Evolutionary conservation across 2,329 filamentous ascomycete genomes (phyloP), one percentile per base, ranked within the genome.

Genomic region (Aureobasidium melanogenum): DNA sequence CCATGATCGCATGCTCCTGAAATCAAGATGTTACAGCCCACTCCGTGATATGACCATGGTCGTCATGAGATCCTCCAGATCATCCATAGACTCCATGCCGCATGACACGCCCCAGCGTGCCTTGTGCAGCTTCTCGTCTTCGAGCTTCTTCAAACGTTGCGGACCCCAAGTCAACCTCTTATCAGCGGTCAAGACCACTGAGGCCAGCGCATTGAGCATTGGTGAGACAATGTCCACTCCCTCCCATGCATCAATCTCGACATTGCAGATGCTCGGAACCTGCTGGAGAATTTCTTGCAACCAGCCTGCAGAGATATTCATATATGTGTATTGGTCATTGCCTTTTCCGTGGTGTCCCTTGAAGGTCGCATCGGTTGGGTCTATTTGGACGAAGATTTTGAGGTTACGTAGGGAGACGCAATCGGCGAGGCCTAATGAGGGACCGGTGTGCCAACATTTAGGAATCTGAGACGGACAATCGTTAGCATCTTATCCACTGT

Each of bases 181-280:
- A 26, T 80, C 73, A 19, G 78, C 76, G 8, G 77, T 72, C 10
- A 72, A 75, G 1, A 80, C 78, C 4, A 82, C 77, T 1, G 81
- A 76, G 9, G 88, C 70, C 22, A 92, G 74, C 2, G 79, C 82
- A 10, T 75, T 73, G 77, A 91, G 82, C 74, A 92, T 83, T 32
- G 80, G 82, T 15, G 85, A 84, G 1, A 79, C 79, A 69, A 85
- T 86, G 70, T 82, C 83, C 4, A 92, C 85, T 58, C 82, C 82
- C 0, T 81, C 74, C 69, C 81, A 89, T 0, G 82, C 88, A 71
- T 92, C 88, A 64, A 92, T 88, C 67, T 89, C 82, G 22, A 91
- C 77, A 1, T 77, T 75, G 9, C 79, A 69, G 2, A 89, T 70
- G 39, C 76, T 79, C 0, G 86, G 83, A 62, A 88, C 72, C 60